Base-by-base conservation (phyloP, 2,329 filamentous ascomycete genomes). In the Amauroascus niger region DNA sequence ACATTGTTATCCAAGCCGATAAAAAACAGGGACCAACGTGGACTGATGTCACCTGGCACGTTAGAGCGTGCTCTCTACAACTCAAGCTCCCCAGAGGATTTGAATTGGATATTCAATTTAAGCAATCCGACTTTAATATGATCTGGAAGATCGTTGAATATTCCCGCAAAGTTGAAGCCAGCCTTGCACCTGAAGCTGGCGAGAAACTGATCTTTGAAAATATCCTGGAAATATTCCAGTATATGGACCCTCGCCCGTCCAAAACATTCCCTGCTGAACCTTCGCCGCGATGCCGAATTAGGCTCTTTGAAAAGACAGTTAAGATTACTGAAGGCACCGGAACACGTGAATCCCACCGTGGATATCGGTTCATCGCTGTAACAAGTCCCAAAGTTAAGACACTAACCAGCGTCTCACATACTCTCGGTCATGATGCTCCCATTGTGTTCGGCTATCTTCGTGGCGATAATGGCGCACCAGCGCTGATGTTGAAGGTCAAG, bases 141-240 rank as follows among this genome's bases (percentile, higher is more conserved):
- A 70, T 95, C 9, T 90, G 84, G 81, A 86, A 82, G 61, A 88
- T 94, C 68, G 88, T 89, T 59, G 88, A 95, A 56, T 91, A 94
- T 65, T 87, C 86, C 24, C 79, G 79, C 59, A 88, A 86, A 62
- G 81, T 91, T 1, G 84, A 89, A 63, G 76, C 78, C 24, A 86
- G 81, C 49, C 74, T 95, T 40, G 81, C 81, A 33, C 81, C 83
- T 6, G 79, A 81, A 39, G 75, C 76, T 28, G 85, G 87, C 50
- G 90, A 96, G 69, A 75, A 74, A 1, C 69, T 85, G 53, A 75
- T 86, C 1, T 88, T 87, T 65, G 81, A 84, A 61, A 78, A 80
- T 6, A 82, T 79, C 1, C 72, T 95, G 7, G 80, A 81, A 43
- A 79, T 83, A 24, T 88, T 94, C 59, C 87, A 91, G 62, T 93